phyloP scores from a whole-genome alignment of 1,284 basidiomycete genomes.

The Cutaneotrichosporon dermatis region DNA sequence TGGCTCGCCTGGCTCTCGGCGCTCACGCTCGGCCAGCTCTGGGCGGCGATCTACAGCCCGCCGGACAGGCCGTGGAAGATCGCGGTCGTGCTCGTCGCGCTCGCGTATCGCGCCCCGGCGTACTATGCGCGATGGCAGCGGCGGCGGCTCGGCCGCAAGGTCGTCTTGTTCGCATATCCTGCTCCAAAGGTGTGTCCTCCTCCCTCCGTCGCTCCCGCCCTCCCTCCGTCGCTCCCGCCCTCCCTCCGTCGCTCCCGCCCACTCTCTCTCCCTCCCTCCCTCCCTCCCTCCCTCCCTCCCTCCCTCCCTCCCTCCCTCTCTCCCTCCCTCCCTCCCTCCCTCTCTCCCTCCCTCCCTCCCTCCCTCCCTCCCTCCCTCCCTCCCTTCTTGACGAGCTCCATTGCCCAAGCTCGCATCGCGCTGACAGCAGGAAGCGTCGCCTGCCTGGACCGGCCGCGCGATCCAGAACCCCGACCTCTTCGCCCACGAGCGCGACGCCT shows the following conservation, averaged over 20 bases:
- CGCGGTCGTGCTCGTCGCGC: conserved; percentile 18
- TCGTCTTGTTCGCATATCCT: conserved; percentile 60
- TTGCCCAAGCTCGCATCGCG: neutral
- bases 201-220: too few relatives aligned
- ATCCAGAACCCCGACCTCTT: conserved; percentile 29
- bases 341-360: too few relatives aligned
- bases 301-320: too few relatives aligned
- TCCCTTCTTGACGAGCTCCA: too few relatives aligned
- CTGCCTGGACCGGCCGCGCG: conserved; percentile 28
- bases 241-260: too few relatives aligned
- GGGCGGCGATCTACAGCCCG: conserved; percentile 33
- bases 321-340: too few relatives aligned
- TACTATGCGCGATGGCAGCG: conserved; percentile 10
- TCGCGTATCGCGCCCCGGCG: conserved; percentile 4
- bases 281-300: too few relatives aligned
- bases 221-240: too few relatives aligned
- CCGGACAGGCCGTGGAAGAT: conserved; percentile 28
- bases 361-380: too few relatives aligned
- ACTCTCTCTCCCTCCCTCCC: too few relatives aligned
- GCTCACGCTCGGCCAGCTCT: conserved; percentile 34
- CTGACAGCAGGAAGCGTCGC: conserved; percentile 21
- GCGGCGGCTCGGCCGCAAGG: conserved; percentile 46
- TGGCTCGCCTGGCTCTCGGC: conserved; percentile 3
- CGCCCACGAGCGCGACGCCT: conserved; percentile 28
- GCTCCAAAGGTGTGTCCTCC: conserved; percentile 57